Evolutionary conservation across 495 filamentous ascomycete genomes (phyloP).

Genomic region (Polyplosphaeria fusca): DNA sequence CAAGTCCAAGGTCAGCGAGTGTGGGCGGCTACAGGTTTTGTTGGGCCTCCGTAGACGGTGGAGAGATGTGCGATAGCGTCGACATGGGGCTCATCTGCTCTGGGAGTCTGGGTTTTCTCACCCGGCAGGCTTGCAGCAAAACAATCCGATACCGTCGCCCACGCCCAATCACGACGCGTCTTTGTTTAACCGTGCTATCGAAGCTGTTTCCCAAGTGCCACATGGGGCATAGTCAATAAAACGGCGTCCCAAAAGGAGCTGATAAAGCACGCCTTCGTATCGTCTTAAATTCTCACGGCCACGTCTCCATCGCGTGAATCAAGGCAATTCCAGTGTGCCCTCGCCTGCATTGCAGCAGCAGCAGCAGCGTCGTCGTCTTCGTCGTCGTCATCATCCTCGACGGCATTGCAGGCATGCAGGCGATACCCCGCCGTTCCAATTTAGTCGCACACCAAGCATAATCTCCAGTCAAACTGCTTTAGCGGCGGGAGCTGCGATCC

Average conservation of each 20-base stretch:
- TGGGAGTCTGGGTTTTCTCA: no score
- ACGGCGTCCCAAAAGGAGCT: background rate
- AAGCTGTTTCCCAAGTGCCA: background rate
- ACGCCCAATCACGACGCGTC: background rate
- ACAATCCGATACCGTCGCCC: background rate
- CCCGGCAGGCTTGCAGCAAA: background rate
- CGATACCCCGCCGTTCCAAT: no score
- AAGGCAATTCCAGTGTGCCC: no score
- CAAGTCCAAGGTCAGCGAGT: background rate
- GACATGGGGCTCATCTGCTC: background rate
- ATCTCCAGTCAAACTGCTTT: no score
- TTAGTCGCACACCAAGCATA: no score
- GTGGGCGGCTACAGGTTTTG: background rate
- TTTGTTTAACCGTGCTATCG: background rate
- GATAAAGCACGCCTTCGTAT: background rate
- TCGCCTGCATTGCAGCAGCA: no score
- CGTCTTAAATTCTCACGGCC: no score
- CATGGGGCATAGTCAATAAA: background rate
- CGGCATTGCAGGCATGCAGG: no score
- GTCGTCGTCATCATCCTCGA: no score
- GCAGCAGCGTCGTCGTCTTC: no score
- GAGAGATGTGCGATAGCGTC: background rate
- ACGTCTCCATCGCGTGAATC: no score
- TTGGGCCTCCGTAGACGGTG: background rate
- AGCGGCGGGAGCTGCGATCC: no score